Conservation (phyloP, 495 filamentous ascomycete species). For the Podospora pseudocomata region DNA sequence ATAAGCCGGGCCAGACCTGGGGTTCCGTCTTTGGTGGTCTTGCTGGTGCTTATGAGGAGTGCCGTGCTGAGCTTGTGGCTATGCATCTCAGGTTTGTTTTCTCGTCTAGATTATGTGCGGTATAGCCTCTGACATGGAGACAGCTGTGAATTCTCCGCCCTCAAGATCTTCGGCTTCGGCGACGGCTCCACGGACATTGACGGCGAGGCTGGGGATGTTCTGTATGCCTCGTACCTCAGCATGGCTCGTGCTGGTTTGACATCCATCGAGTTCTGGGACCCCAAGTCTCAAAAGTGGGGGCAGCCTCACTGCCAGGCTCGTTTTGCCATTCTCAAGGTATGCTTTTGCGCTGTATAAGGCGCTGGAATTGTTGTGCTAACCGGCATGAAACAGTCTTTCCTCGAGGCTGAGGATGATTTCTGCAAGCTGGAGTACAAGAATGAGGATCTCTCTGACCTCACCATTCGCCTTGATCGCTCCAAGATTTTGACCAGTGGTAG, state of each 20-base stretch:
- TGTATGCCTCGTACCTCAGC: slow-evolving; percentile 79
- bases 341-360: not conserved
- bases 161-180: slow-evolving; percentile 89
- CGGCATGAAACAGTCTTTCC: slow-evolving; percentile 60
- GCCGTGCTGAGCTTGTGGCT: slow-evolving; percentile 76
- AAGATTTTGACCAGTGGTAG: slow-evolving; percentile 67
- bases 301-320: slow-evolving; percentile 94
- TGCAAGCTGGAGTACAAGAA: slow-evolving; percentile 70
- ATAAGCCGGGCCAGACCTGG: slow-evolving; percentile 94
- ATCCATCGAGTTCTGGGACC: slow-evolving; percentile 86
- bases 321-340: slow-evolving; percentile 70
- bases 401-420: slow-evolving; percentile 78
- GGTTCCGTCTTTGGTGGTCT: slow-evolving; percentile 84
- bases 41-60: slow-evolving; percentile 78
- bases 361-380: not conserved
- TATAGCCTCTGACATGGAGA: slow-evolving; percentile 37
- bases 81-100: slow-evolving; percentile 82
- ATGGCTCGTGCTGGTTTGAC: slow-evolving; percentile 89
- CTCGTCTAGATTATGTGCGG: not conserved
- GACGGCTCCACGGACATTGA: slow-evolving; percentile 67
- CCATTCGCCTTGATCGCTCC: slow-evolving; percentile 71
- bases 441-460: slow-evolving; percentile 75
- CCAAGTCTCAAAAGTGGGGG: slow-evolving; percentile 84
- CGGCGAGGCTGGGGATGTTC: slow-evolving; percentile 74
- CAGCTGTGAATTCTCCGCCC: slow-evolving; percentile 79